A percentile compares a stretch with the other conserved stretches of the same genome.
These are phyloP conservation scores for Ramichloridium luteum DNA, from an alignment of 2,329 filamentous ascomycete species.

Conservation along the genomic window DNA sequence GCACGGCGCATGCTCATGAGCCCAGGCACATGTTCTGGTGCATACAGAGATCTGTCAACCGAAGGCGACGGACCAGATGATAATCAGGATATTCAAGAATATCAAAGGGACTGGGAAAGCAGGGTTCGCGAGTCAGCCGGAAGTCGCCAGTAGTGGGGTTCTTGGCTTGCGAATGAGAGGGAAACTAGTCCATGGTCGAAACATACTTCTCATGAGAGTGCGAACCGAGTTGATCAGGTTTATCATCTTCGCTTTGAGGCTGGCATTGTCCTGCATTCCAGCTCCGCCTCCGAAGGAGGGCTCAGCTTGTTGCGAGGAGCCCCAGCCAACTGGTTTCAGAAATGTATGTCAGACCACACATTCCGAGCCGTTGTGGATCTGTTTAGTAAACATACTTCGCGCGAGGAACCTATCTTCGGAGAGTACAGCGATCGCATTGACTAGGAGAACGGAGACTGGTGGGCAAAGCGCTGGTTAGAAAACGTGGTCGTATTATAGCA, in stretches of 20 bases:
- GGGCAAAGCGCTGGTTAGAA: conserved; percentile 13
- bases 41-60: too few species aligned
- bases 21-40: too few species aligned
- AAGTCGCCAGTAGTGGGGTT: too few species aligned
- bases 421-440: conserved; percentile 87
- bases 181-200: too few species aligned
- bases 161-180: too few species aligned
- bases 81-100: conserved; percentile 68
- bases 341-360: background rate
- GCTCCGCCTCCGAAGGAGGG: conserved; percentile 73
- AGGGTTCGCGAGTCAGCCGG: too few species aligned
- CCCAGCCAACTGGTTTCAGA: conserved; percentile 60
- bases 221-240: conserved; percentile 83
- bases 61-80: conserved; percentile 43
- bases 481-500: too few species aligned
- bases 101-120: conserved; percentile 61
- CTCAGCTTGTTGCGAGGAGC: conserved; percentile 49
- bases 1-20: too few species aligned
- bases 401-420: conserved; percentile 91
- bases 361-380: too few species aligned
- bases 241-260: conserved; percentile 75
- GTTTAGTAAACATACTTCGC: conserved; percentile 44
- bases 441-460: conserved; percentile 67
- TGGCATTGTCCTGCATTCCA: conserved; percentile 54
- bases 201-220: conserved; percentile 84